Conservation (phyloP, 257 asterid genomes). For the Nicotiana attenuata region DNA sequence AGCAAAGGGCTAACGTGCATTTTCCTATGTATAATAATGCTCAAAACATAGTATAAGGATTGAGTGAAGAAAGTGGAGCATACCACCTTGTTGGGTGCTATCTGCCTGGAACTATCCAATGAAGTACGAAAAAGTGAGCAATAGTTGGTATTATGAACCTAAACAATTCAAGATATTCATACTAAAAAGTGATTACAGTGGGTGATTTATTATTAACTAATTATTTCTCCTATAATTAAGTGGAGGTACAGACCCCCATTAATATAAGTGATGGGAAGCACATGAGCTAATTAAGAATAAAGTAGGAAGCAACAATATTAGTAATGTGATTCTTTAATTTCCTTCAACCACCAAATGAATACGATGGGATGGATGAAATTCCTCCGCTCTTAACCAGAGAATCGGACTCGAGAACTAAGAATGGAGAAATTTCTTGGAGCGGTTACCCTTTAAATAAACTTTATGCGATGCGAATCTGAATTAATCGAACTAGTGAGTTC, state of each 20-base stretch:
- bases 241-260: constrained; percentile 10
- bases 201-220: neutral
- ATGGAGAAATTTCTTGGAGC: too few species aligned
- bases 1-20: constrained; percentile 16
- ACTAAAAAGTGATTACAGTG: constrained; percentile 21
- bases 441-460: too few species aligned
- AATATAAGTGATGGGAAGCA: constrained; percentile 8
- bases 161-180: constrained; percentile 17
- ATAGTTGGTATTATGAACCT: neutral
- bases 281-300: neutral
- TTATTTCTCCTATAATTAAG: constrained; percentile 1
- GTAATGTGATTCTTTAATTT: neutral
- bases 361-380: neutral
- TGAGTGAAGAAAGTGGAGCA: constrained; percentile 56
- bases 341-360: neutral
- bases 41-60: constrained; percentile 11
- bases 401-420: too few species aligned
- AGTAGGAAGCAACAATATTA: neutral
- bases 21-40: constrained; percentile 11
- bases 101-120: constrained; percentile 34
- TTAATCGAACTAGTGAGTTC: neutral
- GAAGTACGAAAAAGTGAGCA: constrained; percentile 10
- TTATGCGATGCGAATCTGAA: accelerated
- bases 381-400: neutral
- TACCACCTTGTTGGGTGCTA: constrained; percentile 48